phyloP scores from a whole-genome alignment of 768 basidiomycete genomes.

The Tricholoma hemisulphureum region DNA sequence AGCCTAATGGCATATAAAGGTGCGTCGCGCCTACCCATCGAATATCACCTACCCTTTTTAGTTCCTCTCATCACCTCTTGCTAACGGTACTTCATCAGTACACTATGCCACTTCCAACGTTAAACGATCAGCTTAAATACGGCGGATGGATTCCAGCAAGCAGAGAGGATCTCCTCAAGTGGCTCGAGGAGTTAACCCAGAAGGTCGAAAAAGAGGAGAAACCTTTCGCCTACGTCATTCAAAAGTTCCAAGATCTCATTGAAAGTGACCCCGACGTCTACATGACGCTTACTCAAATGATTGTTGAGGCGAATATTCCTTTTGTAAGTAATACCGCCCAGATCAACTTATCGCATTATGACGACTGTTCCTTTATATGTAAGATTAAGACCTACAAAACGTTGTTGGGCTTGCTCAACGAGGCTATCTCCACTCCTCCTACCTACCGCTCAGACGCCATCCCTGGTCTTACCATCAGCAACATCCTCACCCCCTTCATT shows the following conservation, averaged over 20 bases:
- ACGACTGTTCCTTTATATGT: background rate
- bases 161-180: background rate
- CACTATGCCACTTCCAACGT: background rate
- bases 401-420: background rate
- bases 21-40: background rate
- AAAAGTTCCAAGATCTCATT: conserved; percentile 23
- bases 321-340: conserved; percentile 2
- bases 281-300: conserved; percentile 28
- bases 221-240: conserved; percentile 6
- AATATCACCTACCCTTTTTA: background rate
- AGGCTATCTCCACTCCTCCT: background rate
- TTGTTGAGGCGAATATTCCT: conserved; percentile 12
- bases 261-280: conserved; percentile 19
- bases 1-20: conserved; percentile 1
- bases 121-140: background rate
- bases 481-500: background rate
- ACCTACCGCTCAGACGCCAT: background rate
- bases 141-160: conserved; percentile 1
- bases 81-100: background rate
- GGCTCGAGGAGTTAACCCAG: background rate
- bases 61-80: background rate
- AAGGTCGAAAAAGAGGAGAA: background rate
- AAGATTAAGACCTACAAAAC: background rate
- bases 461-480: background rate
- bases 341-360: conserved; percentile 3